Base-by-base conservation (phyloP, 2,329 filamentous ascomycete genomes). In the Colletotrichum ledebouriae region DNA sequence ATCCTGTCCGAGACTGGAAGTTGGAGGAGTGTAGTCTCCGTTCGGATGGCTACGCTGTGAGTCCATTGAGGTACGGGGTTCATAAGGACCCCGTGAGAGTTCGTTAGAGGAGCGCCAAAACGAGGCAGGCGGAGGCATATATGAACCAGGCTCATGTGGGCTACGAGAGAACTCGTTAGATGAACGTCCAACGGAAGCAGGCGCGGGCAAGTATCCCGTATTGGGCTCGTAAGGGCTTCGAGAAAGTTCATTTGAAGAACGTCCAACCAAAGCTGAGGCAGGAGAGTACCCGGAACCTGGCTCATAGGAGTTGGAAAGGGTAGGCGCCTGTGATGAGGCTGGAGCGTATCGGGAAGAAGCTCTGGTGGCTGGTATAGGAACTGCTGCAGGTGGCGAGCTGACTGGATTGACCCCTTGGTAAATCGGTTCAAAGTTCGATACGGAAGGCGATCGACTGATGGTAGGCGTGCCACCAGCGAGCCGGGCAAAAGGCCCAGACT, bases 401-500 rank as follows among this genome's bases (percentile, higher is more conserved):
- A 74, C 71, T 10, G 79, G 76, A 0, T 78, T 76, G 5, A 75
- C 78, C 60, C 86, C 88, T 5, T 90, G 90, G 76, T 96, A 97
- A 6, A 92, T 80, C 15, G 66, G 56, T 72, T 98, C 94, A 52
- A 93, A 89, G 73, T 86, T 89, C 4, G 86, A 88, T 77, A 78
- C 86, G 4, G 92, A 96, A 3, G 92, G 90, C 2, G 91, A 89
- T 47, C 92, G 87, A 75, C 92, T 94, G 68, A 94, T 87, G 2
- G 87, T 91, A 6, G 92, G 92, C 2, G 92, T 92, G 34, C 89
- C 89, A n/a, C 91, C 89, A 33, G 92, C 86, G 59, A 98, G 89
- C 61, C 91, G 91, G 7, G 92, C 91, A 77, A 99, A 98, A 1
- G 94, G 94, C 0, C 94, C 93, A 59, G 86, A 79, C 68, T 93